phyloP scores from a whole-genome alignment of 345 rosid species.

The Eucalyptus cloeziana region DNA sequence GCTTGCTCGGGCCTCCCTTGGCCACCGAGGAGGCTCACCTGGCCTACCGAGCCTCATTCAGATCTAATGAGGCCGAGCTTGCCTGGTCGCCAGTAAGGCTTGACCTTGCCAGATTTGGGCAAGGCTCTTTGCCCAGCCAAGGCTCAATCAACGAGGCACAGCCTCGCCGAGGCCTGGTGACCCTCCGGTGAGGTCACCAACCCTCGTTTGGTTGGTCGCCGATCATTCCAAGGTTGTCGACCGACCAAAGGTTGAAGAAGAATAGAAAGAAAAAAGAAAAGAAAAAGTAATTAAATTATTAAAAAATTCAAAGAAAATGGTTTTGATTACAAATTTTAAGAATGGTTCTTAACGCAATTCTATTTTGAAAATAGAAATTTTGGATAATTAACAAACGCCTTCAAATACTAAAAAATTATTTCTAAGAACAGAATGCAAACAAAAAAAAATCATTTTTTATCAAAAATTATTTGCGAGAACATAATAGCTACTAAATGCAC shows the following conservation, averaged over 20 bases:
- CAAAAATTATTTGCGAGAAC: fast-evolving
- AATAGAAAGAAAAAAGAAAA: too few relatives aligned
- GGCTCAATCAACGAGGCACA: fast-evolving
- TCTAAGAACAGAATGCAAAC: fast-evolving
- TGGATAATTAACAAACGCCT: fast-evolving
- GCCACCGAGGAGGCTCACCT: fast-evolving
- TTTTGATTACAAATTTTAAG: too few relatives aligned
- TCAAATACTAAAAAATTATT: too few relatives aligned
- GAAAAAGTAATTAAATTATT: too few relatives aligned
- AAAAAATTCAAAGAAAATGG: too few relatives aligned
- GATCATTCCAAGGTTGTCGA: fast-evolving
- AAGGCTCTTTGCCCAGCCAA: fast-evolving
- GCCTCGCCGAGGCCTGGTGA: fast-evolving
- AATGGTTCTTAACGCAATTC: too few relatives aligned
- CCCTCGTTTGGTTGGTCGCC: fast-evolving
- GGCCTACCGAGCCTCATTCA: fast-evolving
- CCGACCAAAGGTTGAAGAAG: fast-evolving
- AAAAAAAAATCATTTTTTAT: too few relatives aligned
- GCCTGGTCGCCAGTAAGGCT: fast-evolving
- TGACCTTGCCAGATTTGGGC: fast-evolving
- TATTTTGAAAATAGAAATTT: too few relatives aligned
- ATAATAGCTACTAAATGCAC: fast-evolving
- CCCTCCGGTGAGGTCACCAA: fast-evolving
- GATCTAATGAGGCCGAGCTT: fast-evolving
- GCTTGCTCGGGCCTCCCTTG: fast-evolving